Base-by-base conservation (phyloP, 2,329 filamentous ascomycete genomes). In the Diplodia mutila region DNA sequence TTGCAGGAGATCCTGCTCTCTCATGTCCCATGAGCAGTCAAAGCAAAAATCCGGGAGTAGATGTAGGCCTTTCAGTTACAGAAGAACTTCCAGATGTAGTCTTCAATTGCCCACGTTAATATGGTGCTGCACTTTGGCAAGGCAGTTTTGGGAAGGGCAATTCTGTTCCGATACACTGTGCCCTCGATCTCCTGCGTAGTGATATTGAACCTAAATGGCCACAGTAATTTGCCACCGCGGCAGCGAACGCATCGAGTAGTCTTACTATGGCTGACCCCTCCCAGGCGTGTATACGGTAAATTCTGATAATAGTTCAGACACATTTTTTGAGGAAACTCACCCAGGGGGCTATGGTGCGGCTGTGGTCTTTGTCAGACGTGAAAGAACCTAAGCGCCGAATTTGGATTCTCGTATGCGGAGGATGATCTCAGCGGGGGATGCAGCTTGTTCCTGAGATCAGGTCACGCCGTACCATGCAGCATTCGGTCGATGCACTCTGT, bases 321-420 rank as follows among this genome's bases (percentile, higher is more conserved):
- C 9, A 29, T 5, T 16, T 61, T 16, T 42, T 16, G 7, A 46
- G 5, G n/a, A 46, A 21, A 21, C 8, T 46, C n/a, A 2, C n/a
- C n/a, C 42, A n/a, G 7, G 27, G 39, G 57, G 39, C 57, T 61
- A 29, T 49, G n/a, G 25, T 48, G 55, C 37, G 37, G 34, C 55
- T 61, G 55, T 18, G 14, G 23, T 61, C 55, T 61, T 61, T 61
- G 55, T 61, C 57, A 61, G 57, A 61, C 39, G 25, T 42, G 46
- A 61, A 61, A 42, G 12, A 59, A 42, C 23, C 54, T 59, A 37
- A 4, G 34, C 14, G 57, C 57, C 57, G 25, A 34, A 32, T 32
- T 32, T 61, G 39, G 57, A 25, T 48, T 14, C 25, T 61, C 39
- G 57, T 49, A 21, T 61, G 57, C 57, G 25, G 9, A 55, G 57